Conservation (phyloP, 2,329 filamentous ascomycete genomes). For the Cercospora sojina region DNA sequence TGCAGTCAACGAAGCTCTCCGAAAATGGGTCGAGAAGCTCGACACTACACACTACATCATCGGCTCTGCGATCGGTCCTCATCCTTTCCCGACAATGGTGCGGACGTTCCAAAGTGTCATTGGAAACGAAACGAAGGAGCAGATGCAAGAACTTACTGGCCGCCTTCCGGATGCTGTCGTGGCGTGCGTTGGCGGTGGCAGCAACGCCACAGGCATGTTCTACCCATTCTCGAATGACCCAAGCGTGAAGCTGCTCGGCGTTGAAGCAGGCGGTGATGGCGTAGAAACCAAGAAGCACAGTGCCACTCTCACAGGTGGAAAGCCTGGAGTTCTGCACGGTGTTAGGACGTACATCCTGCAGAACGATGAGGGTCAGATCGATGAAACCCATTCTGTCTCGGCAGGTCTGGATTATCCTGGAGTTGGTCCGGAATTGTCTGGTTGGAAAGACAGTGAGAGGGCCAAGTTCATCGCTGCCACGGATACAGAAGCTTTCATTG, state of each 20-base stretch:
- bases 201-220: slow-evolving; percentile 97
- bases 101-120: slow-evolving; percentile 97
- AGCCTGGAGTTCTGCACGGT: slow-evolving; percentile 91
- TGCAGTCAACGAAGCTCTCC: slow-evolving; percentile 90
- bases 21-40: slow-evolving; percentile 89
- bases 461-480: slow-evolving; percentile 90
- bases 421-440: slow-evolving; percentile 86
- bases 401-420: slow-evolving; percentile 96
- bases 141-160: slow-evolving; percentile 80
- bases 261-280: slow-evolving; percentile 93
- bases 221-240: slow-evolving; percentile 87
- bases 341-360: slow-evolving; percentile 95
- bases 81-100: slow-evolving; percentile 97
- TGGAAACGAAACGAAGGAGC: slow-evolving; percentile 87
- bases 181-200: slow-evolving; percentile 92
- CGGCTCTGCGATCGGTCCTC: slow-evolving; percentile 92
- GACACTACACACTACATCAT: slow-evolving; percentile 98
- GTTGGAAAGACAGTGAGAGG: slow-evolving; percentile 87
- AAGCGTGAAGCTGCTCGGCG: slow-evolving; percentile 82
- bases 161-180: slow-evolving; percentile 95
- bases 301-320: slow-evolving; percentile 81
- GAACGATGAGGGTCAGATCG: slow-evolving; percentile 87
- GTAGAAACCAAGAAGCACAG: slow-evolving; percentile 81
- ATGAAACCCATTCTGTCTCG: slow-evolving; percentile 92
- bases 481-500: slow-evolving; percentile 83